Percentiles rank a stretch among this genome's conserved stretches.
Conservation (phyloP, 768 basidiomycete genomes). For the Saitozyma sp. region DNA sequence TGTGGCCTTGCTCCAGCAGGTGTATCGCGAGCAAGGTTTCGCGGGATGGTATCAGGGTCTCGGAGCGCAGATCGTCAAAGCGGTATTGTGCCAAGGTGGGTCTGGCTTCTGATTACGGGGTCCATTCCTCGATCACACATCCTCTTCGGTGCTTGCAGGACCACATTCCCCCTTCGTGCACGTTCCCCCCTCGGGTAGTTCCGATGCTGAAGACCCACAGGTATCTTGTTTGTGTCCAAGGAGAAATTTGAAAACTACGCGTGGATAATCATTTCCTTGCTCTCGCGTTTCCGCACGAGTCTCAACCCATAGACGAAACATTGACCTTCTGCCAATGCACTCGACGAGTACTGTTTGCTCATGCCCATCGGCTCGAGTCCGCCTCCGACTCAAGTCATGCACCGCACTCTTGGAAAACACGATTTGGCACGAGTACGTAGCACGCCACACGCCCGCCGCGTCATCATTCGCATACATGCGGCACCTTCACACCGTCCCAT, state of each 20-base stretch:
- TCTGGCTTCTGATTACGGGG: neutral
- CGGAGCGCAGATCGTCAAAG: constrained; percentile 93
- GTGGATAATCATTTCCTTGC: constrained; percentile 53
- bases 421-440: no score
- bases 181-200: neutral
- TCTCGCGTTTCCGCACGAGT: constrained; percentile 11
- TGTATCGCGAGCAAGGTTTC: constrained; percentile 75
- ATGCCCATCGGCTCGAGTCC: neutral
- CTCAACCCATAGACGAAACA: no score
- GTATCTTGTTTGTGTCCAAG: constrained; percentile 90
- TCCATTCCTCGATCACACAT: neutral
- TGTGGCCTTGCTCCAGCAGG: constrained; percentile 68
- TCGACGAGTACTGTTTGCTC: neutral
- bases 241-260: constrained; percentile 94
- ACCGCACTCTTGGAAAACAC: no score
- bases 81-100: constrained; percentile 84
- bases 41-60: constrained; percentile 99
- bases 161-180: neutral
- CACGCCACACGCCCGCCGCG: no score
- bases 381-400: no score
- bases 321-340: no score
- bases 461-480: no score
- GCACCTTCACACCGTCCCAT: no score
- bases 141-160: neutral
- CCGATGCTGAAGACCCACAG: constrained; percentile 19